Conservation (phyloP, 2,329 filamentous ascomycete species). For the Fusarium papillatum region DNA sequence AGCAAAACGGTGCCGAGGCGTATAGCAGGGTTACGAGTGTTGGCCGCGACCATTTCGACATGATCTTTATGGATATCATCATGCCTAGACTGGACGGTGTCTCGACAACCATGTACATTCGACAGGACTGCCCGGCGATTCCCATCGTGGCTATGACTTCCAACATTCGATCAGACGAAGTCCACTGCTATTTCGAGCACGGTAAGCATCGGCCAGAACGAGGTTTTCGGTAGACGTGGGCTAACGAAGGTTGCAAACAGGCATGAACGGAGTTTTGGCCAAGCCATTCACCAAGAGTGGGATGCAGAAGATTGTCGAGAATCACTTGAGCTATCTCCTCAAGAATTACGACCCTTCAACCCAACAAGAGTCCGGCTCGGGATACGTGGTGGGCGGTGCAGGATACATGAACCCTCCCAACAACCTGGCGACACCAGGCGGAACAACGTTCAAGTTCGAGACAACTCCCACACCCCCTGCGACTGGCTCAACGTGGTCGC, state of each 20-base stretch:
- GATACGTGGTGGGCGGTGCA: conserved; percentile 50
- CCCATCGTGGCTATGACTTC: conserved; percentile 99
- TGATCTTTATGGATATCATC: conserved; percentile 94
- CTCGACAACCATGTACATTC: conserved; percentile 92
- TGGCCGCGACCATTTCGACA: conserved; percentile 66
- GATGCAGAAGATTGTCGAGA: conserved; percentile 88
- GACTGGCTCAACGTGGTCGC: conserved; percentile 64
- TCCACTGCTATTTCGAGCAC: conserved; percentile 96
- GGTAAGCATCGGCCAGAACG: conserved; percentile 68
- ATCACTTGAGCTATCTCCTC: conserved; percentile 87
- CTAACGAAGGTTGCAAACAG: conserved; percentile 58
- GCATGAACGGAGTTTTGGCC: conserved; percentile 97
- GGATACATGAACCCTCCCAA: conserved; percentile 51
- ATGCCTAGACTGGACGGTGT: conserved; percentile 98
- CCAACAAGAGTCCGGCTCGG: conserved; percentile 55
- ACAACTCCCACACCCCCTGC: conserved; percentile 68
- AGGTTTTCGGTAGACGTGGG: conserved; percentile 14
- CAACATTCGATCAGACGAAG: conserved; percentile 96
- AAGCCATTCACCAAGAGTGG: conserved; percentile 96
- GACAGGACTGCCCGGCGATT: conserved; percentile 84
- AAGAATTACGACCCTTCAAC: conserved; percentile 67
- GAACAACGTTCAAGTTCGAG: conserved; percentile 61
- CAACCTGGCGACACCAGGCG: conserved; percentile 40
- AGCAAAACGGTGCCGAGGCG: conserved; percentile 86
- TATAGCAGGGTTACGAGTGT: conserved; percentile 81